Conservation (phyloP, 2,329 filamentous ascomycete genomes). For the Colletotrichum filicis region DNA sequence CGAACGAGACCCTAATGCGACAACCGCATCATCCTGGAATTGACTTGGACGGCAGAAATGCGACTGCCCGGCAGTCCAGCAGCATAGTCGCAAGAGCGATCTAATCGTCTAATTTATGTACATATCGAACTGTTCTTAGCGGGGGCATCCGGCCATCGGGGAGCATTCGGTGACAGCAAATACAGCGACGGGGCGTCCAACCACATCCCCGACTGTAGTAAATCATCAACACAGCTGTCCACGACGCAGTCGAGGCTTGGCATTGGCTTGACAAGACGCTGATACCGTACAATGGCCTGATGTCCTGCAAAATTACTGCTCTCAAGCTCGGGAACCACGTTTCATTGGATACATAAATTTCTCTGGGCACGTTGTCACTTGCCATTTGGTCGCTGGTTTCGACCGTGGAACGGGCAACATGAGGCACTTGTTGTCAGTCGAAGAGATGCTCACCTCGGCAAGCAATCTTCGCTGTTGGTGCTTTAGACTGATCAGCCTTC, state of each 20-base stretch:
- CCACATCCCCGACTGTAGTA: background rate
- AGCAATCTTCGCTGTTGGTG: background rate
- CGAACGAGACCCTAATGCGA: constrained; percentile 25
- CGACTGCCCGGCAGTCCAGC: background rate
- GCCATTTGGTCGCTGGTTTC: background rate
- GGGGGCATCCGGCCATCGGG: background rate
- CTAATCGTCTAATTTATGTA: background rate
- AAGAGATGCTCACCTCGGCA: background rate
- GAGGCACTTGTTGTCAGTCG: background rate
- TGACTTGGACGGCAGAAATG: constrained; percentile 9
- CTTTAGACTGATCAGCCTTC: background rate
- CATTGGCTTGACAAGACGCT: constrained; percentile 14
- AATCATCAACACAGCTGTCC: background rate
- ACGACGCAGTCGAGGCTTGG: constrained; percentile 14
- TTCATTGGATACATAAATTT: background rate
- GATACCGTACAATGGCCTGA: constrained; percentile 16
- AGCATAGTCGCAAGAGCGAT: constrained; percentile 1
- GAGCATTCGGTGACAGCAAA: background rate
- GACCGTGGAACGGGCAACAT: background rate
- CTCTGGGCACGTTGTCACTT: background rate
- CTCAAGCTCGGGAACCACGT: background rate
- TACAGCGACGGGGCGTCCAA: constrained; percentile 7
- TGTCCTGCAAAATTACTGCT: constrained; percentile 2
- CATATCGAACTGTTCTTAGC: background rate
- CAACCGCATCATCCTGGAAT: constrained; percentile 20